Evolutionary conservation across 176 grass and related monocot species (phyloP), one percentile per base, ranked within the genome.

Genomic region (Zoysia pacifica): DNA sequence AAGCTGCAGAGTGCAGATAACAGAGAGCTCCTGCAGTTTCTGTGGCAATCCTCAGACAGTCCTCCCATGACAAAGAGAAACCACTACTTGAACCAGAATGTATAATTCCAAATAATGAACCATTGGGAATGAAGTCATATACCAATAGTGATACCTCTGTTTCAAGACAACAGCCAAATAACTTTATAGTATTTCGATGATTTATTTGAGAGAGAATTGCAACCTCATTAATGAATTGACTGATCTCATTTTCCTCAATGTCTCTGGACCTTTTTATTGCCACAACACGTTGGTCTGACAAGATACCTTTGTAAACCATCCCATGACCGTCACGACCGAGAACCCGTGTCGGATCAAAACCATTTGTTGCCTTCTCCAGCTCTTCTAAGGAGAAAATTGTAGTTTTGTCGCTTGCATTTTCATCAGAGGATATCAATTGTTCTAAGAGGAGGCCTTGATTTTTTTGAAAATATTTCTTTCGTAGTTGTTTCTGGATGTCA

Each of bases 141-240:
- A 86, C 84, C 28, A 28, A 28, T 28, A 28, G 28, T 28, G 28
- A 0, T 28, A 28, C 28, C 28, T 28, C 28, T 28, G 69, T 83
- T 16, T 88, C 69, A 40, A 88, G 77, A 28, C 69, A 83, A 41
- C 75, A 84, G 2, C 53, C 75, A 2, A 84, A 73, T 8, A 84
- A 60, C 44, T 79, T 83, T 1, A 88, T 80, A 3, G 83, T 76
- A 73, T 84, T 83, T 6, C 40, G 14, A 28, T 88, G 81, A 5
- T 74, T 74, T 39, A 84, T 64, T 9, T 84, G 81, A n/a, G 76
- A 84, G 9, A 88, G 62, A 58, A 88, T 64, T 5, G 43, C 63
- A 2, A 88, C 76, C 70, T 84, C 76, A 62, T 89, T 89, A 5
- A 88, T 69, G 70, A 84, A 88, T 11, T 80, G 63, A 4, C 50